Conservation (phyloP, 2,329 filamentous ascomycete genomes). For the Penicillium sp. region DNA sequence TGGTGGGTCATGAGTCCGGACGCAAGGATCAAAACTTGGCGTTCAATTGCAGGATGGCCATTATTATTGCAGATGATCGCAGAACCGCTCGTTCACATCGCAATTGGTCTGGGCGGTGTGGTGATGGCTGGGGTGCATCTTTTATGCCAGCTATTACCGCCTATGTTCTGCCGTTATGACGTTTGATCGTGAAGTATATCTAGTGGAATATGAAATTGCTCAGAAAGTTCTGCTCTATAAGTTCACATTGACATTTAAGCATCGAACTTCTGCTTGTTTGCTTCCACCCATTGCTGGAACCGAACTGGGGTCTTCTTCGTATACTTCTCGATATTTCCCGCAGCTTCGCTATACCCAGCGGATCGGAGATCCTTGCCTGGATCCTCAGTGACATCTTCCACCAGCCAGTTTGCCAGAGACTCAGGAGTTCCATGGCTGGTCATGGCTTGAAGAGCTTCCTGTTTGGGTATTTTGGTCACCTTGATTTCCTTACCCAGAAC, state of each 20-base stretch:
- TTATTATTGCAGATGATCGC: too few species aligned
- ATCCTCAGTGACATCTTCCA: conserved; percentile 1
- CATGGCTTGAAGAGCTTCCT: conserved; percentile 23
- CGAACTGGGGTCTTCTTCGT: conserved; percentile 23
- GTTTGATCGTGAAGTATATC: too few species aligned
- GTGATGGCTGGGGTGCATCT: too few species aligned
- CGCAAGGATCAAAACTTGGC: too few species aligned
- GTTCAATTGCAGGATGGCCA: too few species aligned
- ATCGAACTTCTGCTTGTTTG: conserved; percentile 21
- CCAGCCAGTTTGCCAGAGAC: conserved; percentile 12
- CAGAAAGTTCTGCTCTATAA: too few species aligned
- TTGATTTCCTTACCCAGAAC: conserved; percentile 31
- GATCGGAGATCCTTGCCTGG: background rate
- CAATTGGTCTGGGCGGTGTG: background rate
- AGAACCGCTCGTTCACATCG: too few species aligned
- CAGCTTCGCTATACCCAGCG: conserved; percentile 10
- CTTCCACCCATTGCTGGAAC: conserved; percentile 34
- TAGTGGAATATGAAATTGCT: too few species aligned
- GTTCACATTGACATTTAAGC: background rate
- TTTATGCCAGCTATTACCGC: conserved; percentile 8
- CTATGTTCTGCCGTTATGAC: conserved; percentile 11
- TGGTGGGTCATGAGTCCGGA: conserved; percentile 3
- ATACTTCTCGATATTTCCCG: conserved; percentile 32
- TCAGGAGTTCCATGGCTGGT: conserved; percentile 12
- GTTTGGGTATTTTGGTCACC: conserved; percentile 14